phyloP scores from a whole-genome alignment of 1,284 basidiomycete genomes.

The Pseudozyma sp. region DNA sequence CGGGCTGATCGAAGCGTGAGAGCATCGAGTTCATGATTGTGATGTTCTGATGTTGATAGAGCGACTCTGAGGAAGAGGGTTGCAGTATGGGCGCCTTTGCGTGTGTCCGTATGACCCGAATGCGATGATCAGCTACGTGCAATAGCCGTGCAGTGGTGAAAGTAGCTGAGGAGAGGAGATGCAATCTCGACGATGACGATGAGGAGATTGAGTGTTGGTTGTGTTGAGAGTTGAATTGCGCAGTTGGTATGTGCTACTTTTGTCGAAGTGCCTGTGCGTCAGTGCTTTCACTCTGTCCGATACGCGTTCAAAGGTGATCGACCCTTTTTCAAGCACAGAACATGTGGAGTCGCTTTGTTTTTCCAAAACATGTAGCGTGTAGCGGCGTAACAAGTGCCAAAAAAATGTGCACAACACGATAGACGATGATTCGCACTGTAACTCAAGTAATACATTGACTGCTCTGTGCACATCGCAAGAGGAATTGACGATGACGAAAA shows the following conservation, averaged over 20 bases:
- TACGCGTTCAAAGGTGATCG: constrained; percentile 42
- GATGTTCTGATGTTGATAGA: no score
- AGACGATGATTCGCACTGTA: no score
- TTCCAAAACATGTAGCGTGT: neutral
- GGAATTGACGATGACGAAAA: no score
- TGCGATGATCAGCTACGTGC: no score
- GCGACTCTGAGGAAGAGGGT: no score
- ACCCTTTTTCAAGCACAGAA: neutral
- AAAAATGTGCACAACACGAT: neutral
- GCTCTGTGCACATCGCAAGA: no score
- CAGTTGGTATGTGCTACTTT: constrained; percentile 7
- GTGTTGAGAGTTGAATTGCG: neutral
- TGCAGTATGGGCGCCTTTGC: no score
- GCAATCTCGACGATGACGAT: neutral
- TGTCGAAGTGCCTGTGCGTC: constrained; percentile 21
- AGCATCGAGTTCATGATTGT: constrained; percentile 55
- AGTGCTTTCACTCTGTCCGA: constrained; percentile 12
- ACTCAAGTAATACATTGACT: no score
- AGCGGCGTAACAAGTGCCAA: neutral
- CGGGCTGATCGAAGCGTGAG: constrained; percentile 45
- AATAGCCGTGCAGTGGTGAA: no score
- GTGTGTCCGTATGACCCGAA: no score
- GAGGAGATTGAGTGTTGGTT: constrained; percentile 5
- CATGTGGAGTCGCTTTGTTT: constrained; percentile 11
- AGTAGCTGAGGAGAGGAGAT: neutral